phyloP scores from a whole-genome alignment of 768 basidiomycete species.

The Mrakia frigida region DNA sequence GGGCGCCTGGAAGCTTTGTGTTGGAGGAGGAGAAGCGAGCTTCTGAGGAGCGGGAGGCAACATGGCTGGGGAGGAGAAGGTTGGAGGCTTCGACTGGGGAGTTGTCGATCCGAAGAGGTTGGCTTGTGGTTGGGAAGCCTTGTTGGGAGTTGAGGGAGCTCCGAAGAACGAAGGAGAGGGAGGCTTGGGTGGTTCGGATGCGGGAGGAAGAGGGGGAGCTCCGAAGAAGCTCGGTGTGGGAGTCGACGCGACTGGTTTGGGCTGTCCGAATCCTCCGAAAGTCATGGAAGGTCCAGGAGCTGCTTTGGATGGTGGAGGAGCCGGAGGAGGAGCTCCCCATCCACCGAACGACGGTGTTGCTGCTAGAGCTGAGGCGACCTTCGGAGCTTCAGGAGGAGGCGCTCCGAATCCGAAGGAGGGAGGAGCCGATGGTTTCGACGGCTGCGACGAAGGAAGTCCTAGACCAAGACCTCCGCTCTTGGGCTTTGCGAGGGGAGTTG shows the following conservation, averaged over 20 bases:
- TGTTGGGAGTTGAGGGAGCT: background rate
- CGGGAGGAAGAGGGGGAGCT: background rate
- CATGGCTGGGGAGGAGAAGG: background rate
- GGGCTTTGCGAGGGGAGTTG: background rate
- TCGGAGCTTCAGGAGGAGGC: background rate
- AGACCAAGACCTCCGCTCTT: slow-evolving; percentile 13
- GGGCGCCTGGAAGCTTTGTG: background rate
- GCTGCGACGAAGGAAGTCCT: slow-evolving; percentile 2
- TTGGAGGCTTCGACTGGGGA: background rate
- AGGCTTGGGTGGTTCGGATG: background rate
- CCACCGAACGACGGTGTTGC: background rate
- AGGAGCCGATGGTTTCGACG: slow-evolving; percentile 1
- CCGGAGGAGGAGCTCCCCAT: slow-evolving; percentile 10
- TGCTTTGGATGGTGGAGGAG: background rate
- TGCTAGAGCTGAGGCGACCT: background rate
- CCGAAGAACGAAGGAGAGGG: background rate
- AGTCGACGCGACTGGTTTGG: slow-evolving; percentile 9
- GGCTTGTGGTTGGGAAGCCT: background rate
- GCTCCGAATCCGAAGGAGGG: slow-evolving; percentile 12
- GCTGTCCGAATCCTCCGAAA: slow-evolving; percentile 23
- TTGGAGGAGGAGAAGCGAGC: background rate
- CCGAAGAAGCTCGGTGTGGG: slow-evolving; percentile 8
- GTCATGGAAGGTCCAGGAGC: slow-evolving; percentile 6
- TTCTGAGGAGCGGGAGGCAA: background rate
- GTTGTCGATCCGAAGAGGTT: slow-evolving; percentile 17